These are phyloP conservation scores for Trichoderma aggressivum DNA, from an alignment of 2,329 filamentous ascomycete species.

Conservation along the genomic window DNA sequence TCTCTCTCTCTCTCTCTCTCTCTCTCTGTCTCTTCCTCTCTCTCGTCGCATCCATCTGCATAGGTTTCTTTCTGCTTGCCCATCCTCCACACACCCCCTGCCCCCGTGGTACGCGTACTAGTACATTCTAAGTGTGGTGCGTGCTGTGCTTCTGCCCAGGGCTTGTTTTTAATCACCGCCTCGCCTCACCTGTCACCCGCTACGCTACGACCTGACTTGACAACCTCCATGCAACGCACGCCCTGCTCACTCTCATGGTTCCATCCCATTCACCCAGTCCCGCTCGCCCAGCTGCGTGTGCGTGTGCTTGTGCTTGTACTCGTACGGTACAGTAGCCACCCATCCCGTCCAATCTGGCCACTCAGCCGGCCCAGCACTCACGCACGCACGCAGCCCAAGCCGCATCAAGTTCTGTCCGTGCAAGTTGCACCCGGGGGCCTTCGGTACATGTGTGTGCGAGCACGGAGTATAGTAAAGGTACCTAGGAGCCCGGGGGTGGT, in stretches of 20 bases:
- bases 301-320: not conserved
- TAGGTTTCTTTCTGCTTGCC: not conserved
- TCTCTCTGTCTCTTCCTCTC: not conserved
- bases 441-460: not conserved
- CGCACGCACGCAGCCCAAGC: not conserved
- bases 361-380: not conserved
- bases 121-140: constrained; percentile 1
- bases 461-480: no score
- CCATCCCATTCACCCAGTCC: not conserved
- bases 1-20: not conserved
- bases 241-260: constrained; percentile 3
- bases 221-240: constrained; percentile 3
- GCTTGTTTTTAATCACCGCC: constrained; percentile 16
- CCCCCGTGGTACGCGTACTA: not conserved
- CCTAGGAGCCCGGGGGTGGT: no score
- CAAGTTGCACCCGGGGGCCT: not conserved
- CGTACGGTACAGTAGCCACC: not conserved
- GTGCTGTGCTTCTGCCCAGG: constrained; percentile 9
- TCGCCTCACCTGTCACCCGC: constrained; percentile 16
- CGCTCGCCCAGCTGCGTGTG: not conserved
- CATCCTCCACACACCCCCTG: not conserved
- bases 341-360: not conserved
- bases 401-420: not conserved
- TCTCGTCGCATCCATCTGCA: not conserved
- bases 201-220: constrained; percentile 11